Evolutionary conservation across 768 basidiomycete genomes (phyloP).

Genomic region (Termitomyces sp.): DNA sequence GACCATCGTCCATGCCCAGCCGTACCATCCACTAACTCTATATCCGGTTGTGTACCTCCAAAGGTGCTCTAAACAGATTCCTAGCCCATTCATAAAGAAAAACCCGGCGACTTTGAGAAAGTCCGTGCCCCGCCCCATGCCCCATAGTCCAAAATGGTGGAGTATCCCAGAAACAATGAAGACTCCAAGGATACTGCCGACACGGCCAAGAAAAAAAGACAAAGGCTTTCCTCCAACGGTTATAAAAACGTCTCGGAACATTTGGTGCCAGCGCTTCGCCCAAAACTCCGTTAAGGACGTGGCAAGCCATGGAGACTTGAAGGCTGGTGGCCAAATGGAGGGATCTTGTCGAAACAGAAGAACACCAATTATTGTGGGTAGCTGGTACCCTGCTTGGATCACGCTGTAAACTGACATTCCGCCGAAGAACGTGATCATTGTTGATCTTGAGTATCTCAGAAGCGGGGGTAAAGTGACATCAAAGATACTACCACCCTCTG

Average conservation of each 20-base stretch:
- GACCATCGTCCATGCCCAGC: conserved; percentile 45
- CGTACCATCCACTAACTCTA: conserved; percentile 41
- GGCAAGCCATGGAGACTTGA: conserved; percentile 50
- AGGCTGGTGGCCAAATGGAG: conserved; percentile 59
- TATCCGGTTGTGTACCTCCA: conserved; percentile 42
- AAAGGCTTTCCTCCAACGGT: conserved; percentile 43
- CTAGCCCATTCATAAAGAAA: conserved; percentile 55
- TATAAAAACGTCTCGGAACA: conserved; percentile 56
- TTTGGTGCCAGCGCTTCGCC: conserved; percentile 64
- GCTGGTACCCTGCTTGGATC: conserved; percentile 39
- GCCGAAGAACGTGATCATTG: conserved; percentile 34
- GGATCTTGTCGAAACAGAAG: conserved; percentile 43
- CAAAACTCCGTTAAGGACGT: conserved; percentile 62
- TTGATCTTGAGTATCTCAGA: conserved; percentile 38
- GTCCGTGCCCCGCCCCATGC: conserved; percentile 51
- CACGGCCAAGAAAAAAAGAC: conserved; percentile 37
- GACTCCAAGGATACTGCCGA: conserved; percentile 47
- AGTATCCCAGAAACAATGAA: conserved; percentile 58
- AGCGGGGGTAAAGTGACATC: conserved; percentile 29
- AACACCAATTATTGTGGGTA: conserved; percentile 38
- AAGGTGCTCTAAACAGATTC: conserved; percentile 41
- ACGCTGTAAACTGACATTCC: conserved; percentile 40
- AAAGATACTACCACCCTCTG: conserved; percentile 38
- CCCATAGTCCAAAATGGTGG: conserved; percentile 55
- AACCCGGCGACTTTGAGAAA: conserved; percentile 38